phyloP scores from a whole-genome alignment of 192 early-diverging fungal genomes.

The Coemansia sp. region DNA sequence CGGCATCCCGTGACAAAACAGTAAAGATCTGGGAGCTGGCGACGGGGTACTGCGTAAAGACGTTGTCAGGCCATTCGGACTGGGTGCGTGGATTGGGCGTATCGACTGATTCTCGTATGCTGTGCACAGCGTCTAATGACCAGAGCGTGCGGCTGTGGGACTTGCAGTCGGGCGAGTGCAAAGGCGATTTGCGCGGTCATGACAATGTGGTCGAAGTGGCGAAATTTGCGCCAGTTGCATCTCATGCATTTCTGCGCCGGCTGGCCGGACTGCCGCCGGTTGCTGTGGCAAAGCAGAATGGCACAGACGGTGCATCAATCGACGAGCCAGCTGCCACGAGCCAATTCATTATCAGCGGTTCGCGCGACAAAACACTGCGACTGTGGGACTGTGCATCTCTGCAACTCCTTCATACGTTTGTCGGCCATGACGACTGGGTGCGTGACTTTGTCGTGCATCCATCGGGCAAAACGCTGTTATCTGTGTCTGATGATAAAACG shows the following conservation, averaged over 20 bases:
- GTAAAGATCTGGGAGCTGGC: conserved; percentile 88
- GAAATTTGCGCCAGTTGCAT: conserved; percentile 72
- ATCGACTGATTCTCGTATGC: conserved; percentile 66
- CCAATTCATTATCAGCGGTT: conserved; percentile 76
- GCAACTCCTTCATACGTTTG: conserved; percentile 73
- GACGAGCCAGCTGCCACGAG: conserved; percentile 46
- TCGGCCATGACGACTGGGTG: conserved; percentile 93
- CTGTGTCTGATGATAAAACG: conserved; percentile 88
- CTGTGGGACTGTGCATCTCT: conserved; percentile 75
- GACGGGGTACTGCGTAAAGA: conserved; percentile 77
- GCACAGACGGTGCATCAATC: conserved; percentile 36
- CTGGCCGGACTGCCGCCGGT: conserved; percentile 60
- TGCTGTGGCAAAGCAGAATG: not conserved
- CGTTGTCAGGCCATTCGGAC: conserved; percentile 76
- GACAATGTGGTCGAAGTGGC: conserved; percentile 95
- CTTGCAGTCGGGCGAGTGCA: conserved; percentile 65
- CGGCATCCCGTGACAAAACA: conserved; percentile 88
- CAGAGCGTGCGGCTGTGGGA: conserved; percentile 90
- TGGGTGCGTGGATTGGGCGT: conserved; percentile 82
- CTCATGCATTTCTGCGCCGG: conserved; percentile 67
- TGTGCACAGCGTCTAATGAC: conserved; percentile 83
- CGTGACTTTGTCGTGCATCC: conserved; percentile 83
- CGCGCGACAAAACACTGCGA: conserved; percentile 88
- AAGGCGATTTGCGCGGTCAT: conserved; percentile 82
- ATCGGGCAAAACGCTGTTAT: conserved; percentile 76